phyloP scores from a whole-genome alignment of 129 eudicot species.

The Gnaphalium uliginosum region DNA sequence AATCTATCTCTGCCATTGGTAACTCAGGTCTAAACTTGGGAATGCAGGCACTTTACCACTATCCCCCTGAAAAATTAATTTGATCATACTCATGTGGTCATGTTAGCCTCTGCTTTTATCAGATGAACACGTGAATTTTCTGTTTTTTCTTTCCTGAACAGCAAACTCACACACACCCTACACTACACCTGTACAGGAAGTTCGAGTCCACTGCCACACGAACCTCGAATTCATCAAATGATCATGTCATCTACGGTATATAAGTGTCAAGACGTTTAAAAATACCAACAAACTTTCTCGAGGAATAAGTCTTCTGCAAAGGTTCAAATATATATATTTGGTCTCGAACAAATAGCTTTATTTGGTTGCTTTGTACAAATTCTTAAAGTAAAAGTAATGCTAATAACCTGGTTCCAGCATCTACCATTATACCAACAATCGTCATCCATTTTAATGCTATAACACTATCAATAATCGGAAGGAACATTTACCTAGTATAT shows the following conservation, averaged over 20 bases:
- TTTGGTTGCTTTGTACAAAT: conserved; percentile 1
- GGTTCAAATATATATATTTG: background rate
- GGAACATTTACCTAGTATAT: background rate
- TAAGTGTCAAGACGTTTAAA: background rate
- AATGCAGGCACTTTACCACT: background rate
- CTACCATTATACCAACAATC: background rate
- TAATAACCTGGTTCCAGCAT: background rate
- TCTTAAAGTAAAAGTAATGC: background rate
- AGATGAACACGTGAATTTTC: background rate
- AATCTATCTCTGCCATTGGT: background rate
- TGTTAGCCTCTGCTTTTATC: background rate
- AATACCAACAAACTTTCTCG: background rate
- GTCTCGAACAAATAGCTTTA: background rate
- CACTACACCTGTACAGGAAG: too few species aligned
- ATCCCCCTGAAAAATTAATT: background rate
- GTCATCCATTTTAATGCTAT: background rate
- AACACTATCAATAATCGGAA: background rate
- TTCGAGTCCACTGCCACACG: too few species aligned
- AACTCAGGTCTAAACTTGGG: background rate
- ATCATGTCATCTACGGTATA: conserved; percentile 1
- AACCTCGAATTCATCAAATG: too few species aligned
- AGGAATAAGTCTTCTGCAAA: background rate
- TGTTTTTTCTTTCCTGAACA: too few species aligned
- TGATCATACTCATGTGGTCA: background rate
- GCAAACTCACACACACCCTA: too few species aligned